Evolutionary conservation across 345 rosid genomes (phyloP).

Genomic region (Salix brachista): DNA sequence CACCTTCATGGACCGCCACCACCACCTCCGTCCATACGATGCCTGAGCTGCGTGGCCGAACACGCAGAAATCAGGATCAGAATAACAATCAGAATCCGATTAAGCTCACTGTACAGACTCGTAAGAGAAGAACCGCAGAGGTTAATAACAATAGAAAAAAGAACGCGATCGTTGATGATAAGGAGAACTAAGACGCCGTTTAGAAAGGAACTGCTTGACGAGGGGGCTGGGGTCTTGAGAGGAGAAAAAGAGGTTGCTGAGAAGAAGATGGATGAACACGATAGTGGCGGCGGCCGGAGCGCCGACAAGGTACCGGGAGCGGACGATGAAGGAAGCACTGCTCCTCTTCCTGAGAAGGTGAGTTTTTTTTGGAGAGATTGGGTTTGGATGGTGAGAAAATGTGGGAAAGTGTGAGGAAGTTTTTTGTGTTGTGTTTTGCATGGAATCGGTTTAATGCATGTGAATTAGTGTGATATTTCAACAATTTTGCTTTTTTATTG

Average conservation of each 20-base stretch:
- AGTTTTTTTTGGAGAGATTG: background rate
- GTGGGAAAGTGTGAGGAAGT: background rate
- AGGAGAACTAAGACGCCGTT: constrained; percentile 19
- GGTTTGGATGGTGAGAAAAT: background rate
- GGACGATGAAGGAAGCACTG: constrained; percentile 81
- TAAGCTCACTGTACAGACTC: constrained; percentile 16
- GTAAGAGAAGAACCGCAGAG: constrained; percentile 18
- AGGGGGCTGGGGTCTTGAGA: constrained; percentile 20
- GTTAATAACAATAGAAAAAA: constrained; percentile 8
- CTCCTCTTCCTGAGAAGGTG: constrained; percentile 92
- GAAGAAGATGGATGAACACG: constrained; percentile 61
- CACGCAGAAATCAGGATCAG: constrained; percentile 39
- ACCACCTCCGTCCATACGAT: constrained; percentile 18
- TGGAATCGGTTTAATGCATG: background rate
- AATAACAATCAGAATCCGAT: constrained; percentile 33
- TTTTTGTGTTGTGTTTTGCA: background rate
- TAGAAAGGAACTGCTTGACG: background rate
- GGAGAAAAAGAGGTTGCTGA: constrained; percentile 23
- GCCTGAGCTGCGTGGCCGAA: constrained; percentile 52
- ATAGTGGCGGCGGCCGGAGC: constrained; percentile 74
- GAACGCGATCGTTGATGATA: constrained; percentile 21
- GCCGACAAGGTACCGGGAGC: constrained; percentile 53
- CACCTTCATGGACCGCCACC: constrained; percentile 17
- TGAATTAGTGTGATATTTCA: background rate
- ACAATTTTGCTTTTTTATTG: background rate